Evolutionary conservation across 1,284 basidiomycete genomes (phyloP).

Genomic region (Xerocomus nothofagi): DNA sequence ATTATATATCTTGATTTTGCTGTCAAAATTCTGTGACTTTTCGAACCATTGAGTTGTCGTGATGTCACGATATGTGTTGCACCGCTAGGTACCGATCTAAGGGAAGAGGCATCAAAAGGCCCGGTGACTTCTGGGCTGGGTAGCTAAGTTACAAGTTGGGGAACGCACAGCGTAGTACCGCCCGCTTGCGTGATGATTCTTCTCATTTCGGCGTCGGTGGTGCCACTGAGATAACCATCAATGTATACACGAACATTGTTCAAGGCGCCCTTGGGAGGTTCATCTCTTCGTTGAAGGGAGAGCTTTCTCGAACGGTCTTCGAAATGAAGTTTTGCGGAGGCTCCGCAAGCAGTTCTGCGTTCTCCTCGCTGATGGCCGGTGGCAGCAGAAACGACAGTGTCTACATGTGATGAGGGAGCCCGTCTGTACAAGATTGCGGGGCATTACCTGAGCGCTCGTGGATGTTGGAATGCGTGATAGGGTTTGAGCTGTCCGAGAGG

Average conservation of each 20-base stretch:
- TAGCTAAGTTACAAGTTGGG: not conserved
- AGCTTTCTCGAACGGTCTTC: constrained; percentile 53
- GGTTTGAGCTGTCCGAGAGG: constrained; percentile 59
- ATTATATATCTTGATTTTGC: constrained; percentile 45
- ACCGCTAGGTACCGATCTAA: constrained; percentile 51
- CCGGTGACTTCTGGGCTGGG: not conserved
- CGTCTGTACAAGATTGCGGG: not conserved
- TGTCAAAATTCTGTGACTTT: constrained; percentile 60
- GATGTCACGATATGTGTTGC: constrained; percentile 76
- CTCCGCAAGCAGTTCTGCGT: constrained; percentile 37
- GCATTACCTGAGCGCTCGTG: constrained; percentile 54
- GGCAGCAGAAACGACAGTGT: constrained; percentile 55
- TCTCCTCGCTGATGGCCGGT: constrained; percentile 71
- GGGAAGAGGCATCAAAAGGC: not conserved
- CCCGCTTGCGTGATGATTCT: constrained; percentile 57
- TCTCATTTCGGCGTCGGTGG: constrained; percentile 76
- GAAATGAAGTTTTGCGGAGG: constrained; percentile 39
- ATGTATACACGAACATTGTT: constrained; percentile 56
- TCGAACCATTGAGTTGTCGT: constrained; percentile 60
- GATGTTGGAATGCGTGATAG: constrained; percentile 71
- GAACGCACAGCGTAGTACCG: constrained; percentile 49
- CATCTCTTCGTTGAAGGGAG: constrained; percentile 42
- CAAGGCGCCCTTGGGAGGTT: constrained; percentile 37
- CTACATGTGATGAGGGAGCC: constrained; percentile 34
- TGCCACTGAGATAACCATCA: constrained; percentile 62